Conservation (phyloP, 768 basidiomycete genomes). For the Tricholoma furcatifolium region DNA sequence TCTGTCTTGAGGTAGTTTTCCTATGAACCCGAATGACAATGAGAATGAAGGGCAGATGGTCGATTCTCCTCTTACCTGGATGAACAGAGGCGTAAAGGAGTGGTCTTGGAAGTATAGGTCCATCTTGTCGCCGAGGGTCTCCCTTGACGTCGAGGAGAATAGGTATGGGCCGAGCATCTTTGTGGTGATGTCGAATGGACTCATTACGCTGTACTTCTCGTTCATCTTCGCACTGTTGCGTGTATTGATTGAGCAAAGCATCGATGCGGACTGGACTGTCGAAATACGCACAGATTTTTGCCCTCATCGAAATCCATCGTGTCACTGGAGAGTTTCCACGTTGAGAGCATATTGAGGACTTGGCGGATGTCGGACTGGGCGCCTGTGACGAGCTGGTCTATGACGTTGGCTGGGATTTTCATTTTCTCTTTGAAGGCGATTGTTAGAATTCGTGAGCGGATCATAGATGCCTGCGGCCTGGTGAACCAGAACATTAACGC, state of each 20-base stretch:
- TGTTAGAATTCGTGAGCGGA: constrained; percentile 86
- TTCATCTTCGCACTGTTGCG: constrained; percentile 74
- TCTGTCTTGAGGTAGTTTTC: constrained; percentile 93
- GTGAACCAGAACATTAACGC: constrained; percentile 8
- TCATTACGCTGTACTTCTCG: constrained; percentile 88
- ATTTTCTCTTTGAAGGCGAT: constrained; percentile 95
- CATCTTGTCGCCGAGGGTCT: constrained; percentile 88
- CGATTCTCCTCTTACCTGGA: constrained; percentile 57
- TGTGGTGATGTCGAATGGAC: constrained; percentile 89
- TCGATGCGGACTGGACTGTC: not conserved
- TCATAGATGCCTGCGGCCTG: constrained; percentile 73
- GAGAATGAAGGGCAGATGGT: not conserved
- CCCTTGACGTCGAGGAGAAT: constrained; percentile 78
- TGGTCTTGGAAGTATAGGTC: constrained; percentile 97
- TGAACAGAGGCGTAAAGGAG: constrained; percentile 90
- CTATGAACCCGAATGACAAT: constrained; percentile 31
- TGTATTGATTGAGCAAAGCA: not conserved
- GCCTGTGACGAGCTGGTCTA: constrained; percentile 88
- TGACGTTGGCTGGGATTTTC: constrained; percentile 85
- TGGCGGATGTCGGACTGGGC: constrained; percentile 96
- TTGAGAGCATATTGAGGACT: constrained; percentile 97
- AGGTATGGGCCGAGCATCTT: constrained; percentile 90
- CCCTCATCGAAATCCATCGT: constrained; percentile 91
- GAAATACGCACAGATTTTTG: constrained; percentile 72
- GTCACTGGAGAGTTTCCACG: constrained; percentile 84